These are phyloP conservation scores for Solanum hybrid DNA, from an alignment of 305 asterid genomes.

Conservation along the genomic window DNA sequence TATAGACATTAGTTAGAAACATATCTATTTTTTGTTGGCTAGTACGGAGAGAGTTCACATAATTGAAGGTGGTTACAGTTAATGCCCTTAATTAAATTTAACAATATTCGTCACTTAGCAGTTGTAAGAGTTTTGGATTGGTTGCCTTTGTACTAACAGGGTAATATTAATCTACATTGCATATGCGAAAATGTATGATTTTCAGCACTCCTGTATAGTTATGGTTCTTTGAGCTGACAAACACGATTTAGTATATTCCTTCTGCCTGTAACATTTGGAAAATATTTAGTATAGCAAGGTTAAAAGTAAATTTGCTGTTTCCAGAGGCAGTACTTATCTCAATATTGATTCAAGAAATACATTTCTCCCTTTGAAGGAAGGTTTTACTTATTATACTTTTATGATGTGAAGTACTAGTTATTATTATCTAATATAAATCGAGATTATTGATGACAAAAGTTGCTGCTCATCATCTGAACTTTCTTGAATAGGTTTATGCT, in stretches of 20 bases:
- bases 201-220: not conserved
- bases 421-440: not conserved
- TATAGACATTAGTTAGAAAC: not conserved
- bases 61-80: not conserved
- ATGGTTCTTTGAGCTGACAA: not conserved
- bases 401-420: not conserved
- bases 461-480: not conserved
- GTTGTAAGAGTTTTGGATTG: not conserved
- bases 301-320: not conserved
- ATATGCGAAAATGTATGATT: not conserved
- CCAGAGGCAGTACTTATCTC: not conserved
- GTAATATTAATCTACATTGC: not conserved
- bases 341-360: not conserved
- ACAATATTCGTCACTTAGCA: not conserved
- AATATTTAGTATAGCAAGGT: not conserved
- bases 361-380: not conserved
- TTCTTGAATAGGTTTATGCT: not conserved
- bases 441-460: not conserved
- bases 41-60: not conserved
- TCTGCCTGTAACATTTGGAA: not conserved
- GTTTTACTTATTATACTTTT: not conserved
- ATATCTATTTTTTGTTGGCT: not conserved
- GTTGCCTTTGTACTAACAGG: not conserved
- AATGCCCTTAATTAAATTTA: not conserved
- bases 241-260: not conserved